Evolutionary conservation across 306 rosid genomes (phyloP), one percentile per base, ranked within the genome.

Genomic region (Arachis stenosperma): DNA sequence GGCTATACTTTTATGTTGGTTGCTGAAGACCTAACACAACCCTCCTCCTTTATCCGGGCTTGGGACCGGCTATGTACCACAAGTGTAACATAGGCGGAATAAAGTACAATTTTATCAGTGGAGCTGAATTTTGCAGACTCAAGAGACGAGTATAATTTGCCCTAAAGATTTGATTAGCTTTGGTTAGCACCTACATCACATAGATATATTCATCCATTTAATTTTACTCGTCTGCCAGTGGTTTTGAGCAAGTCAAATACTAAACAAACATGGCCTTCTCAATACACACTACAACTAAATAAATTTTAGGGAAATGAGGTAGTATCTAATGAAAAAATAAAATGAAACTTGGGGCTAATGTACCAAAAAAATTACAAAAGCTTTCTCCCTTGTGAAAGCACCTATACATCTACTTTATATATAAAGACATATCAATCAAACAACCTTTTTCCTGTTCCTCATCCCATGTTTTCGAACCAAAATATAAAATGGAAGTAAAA

Each of bases 371-470:
- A 14, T 7, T 29, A 52, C 8, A 2, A 37, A 78, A 73, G 42
- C 40, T 62, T 62, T 27, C 59, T 64, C 72, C 71, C 57, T 61
- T 71, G 61, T 17, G 22, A 59, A n/a, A 59, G 63, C 37, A 48
- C 40, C 87, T 79, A 84, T 76, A 80, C 80, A 73, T 57, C 48
- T 6, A 66, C 77, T 71, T 48, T 51, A 33, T 33, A 33, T 74
- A 52, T 5, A 40, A 79, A 63, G 78, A 65, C 61, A 74, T 61
- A 48, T 57, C 8, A 83, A 83, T 56, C n/a, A n/a, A 68, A 50
- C 67, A 2, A 33, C 37, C 4, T 33, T 33, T 55, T 41, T n/a
- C 58, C 51, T 36, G 72, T 52, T 65, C 67, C 55, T 43, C 22
- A 27, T 14, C 70, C 52, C 29, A 61, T 33, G 56, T 11, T 69